Evolutionary conservation across 495 filamentous ascomycete species (phyloP).

Genomic region (Xylaria telfairii): DNA sequence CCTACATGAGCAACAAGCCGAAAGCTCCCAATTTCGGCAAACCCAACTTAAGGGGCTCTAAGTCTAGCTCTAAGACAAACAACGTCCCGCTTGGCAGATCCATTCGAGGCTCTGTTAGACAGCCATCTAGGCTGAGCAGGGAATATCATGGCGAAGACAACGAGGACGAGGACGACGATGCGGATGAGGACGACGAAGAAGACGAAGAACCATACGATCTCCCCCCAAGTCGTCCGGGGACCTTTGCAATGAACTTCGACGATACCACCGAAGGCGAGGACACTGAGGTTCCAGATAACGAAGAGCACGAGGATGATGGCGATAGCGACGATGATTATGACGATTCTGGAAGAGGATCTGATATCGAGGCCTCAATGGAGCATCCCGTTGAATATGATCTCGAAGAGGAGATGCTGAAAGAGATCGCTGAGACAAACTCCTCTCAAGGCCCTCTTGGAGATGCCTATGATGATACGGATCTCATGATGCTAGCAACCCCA

Average conservation of each 20-base stretch:
- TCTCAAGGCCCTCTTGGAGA: slow-evolving; percentile 22
- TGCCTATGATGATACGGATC: slow-evolving; percentile 45
- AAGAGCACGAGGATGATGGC: slow-evolving; percentile 38
- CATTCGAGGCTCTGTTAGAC: slow-evolving; percentile 45
- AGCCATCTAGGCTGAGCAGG: slow-evolving; percentile 44
- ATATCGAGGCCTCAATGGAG: slow-evolving; percentile 46
- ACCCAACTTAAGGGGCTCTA: slow-evolving; percentile 47
- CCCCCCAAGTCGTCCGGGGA: slow-evolving; percentile 40
- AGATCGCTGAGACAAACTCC: slow-evolving; percentile 33
- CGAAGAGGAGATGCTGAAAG: slow-evolving; percentile 34
- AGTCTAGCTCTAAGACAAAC: slow-evolving; percentile 41
- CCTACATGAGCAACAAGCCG: slow-evolving; percentile 49
- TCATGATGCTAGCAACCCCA: slow-evolving; percentile 53
- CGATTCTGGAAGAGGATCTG: slow-evolving; percentile 42
- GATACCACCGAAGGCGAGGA: slow-evolving; percentile 39
- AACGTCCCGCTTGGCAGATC: slow-evolving; percentile 51
- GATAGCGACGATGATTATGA: slow-evolving; percentile 43
- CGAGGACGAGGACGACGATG: slow-evolving; percentile 39
- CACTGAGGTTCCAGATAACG: slow-evolving; percentile 31
- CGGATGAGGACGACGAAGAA: slow-evolving; percentile 33
- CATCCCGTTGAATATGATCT: slow-evolving; percentile 37
- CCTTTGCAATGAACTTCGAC: slow-evolving; percentile 37
- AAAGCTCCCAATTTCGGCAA: slow-evolving; percentile 53
- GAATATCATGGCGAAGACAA: slow-evolving; percentile 44
- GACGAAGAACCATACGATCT: slow-evolving; percentile 26